A percentile compares a stretch with the other conserved stretches of the same genome.
Conservation (phyloP, 805 yeast genomes). For the Spathaspora girioi region DNA sequence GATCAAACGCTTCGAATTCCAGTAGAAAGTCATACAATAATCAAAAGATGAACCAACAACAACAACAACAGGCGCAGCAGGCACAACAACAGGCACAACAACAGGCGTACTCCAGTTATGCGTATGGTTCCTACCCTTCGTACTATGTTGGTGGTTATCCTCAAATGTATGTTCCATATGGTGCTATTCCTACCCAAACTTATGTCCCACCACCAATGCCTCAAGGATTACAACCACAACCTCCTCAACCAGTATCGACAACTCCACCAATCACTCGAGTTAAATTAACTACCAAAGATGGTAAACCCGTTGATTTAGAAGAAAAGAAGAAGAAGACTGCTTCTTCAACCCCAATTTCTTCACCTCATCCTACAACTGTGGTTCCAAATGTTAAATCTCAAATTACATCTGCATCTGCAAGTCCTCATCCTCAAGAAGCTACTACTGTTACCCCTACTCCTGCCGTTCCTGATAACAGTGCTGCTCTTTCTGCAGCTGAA, state of each 20-base stretch:
- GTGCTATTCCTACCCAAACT: constrained; percentile 11
- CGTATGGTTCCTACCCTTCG: constrained; percentile 8
- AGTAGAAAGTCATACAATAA: constrained; percentile 10
- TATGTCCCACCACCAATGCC: constrained; percentile 9
- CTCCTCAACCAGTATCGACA: constrained; percentile 5
- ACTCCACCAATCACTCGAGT: constrained; percentile 20
- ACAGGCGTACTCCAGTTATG: constrained; percentile 1
- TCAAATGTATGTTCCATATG: constrained; percentile 20
- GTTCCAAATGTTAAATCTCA: constrained; percentile 6
- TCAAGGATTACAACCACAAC: constrained; percentile 4
- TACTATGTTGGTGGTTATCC: constrained; percentile 22
- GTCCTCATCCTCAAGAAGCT: constrained; percentile 6
- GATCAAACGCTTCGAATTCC: constrained; percentile 1
- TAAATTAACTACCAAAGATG: constrained; percentile 40
- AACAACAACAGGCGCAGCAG: constrained; percentile 7
- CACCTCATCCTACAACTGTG: constrained; percentile 18
- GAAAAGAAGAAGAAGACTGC: constrained; percentile 34
- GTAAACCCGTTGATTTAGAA: constrained; percentile 39
- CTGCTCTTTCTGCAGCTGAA: constrained; percentile 23
- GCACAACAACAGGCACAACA: constrained; percentile 4
- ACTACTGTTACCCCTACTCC: constrained; percentile 9
- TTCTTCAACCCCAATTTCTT: constrained; percentile 26
- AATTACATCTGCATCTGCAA: constrained; percentile 6
- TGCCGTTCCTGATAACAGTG: constrained; percentile 12
- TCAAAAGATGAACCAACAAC: constrained; percentile 11